Conservation (phyloP, 2,329 filamentous ascomycete genomes). For the Triangularia setosa region DNA sequence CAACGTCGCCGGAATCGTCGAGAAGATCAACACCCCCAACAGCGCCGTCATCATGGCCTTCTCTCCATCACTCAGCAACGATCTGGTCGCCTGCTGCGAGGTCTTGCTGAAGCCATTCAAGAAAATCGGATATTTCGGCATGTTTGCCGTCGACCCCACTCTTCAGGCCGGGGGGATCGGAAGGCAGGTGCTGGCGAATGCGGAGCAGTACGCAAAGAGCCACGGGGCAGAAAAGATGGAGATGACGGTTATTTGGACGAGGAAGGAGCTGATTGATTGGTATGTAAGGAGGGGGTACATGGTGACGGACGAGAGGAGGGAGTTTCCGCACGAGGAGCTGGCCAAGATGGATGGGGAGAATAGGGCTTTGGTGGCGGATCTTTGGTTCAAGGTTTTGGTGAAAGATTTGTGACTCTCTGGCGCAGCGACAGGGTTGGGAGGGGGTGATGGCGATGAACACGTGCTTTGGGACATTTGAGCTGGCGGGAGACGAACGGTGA, state of each 20-base stretch:
- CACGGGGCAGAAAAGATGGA: slow-evolving; percentile 37
- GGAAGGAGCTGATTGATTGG: slow-evolving; percentile 44
- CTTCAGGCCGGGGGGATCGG: slow-evolving; percentile 44
- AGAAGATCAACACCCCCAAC: slow-evolving; percentile 38
- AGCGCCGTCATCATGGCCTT: slow-evolving; percentile 37
- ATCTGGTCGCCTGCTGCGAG: slow-evolving; percentile 43
- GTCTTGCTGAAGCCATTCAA: slow-evolving; percentile 29
- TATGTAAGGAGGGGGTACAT: slow-evolving; percentile 43
- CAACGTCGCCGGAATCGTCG: slow-evolving; percentile 25
- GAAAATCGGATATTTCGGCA: slow-evolving; percentile 40
- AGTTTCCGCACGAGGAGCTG: slow-evolving; percentile 41
- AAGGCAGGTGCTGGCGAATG: slow-evolving; percentile 36
- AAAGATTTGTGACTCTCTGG: slow-evolving; percentile 31
- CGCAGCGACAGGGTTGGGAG: no score
- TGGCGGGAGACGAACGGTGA: no score
- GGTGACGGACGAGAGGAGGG: slow-evolving; percentile 36
- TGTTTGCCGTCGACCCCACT: slow-evolving; percentile 45
- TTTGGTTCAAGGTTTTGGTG: slow-evolving; percentile 40
- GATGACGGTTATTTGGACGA: slow-evolving; percentile 42
- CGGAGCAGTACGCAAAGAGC: slow-evolving; percentile 37
- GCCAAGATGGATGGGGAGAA: slow-evolving; percentile 28
- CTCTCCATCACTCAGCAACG: slow-evolving; percentile 23
- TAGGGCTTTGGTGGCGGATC: slow-evolving; percentile 39
- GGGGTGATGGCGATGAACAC: no score
- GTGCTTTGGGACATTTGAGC: no score